Evolutionary conservation across 2,329 filamentous ascomycete genomes (phyloP).

Genomic region (Apiospora aurea): DNA sequence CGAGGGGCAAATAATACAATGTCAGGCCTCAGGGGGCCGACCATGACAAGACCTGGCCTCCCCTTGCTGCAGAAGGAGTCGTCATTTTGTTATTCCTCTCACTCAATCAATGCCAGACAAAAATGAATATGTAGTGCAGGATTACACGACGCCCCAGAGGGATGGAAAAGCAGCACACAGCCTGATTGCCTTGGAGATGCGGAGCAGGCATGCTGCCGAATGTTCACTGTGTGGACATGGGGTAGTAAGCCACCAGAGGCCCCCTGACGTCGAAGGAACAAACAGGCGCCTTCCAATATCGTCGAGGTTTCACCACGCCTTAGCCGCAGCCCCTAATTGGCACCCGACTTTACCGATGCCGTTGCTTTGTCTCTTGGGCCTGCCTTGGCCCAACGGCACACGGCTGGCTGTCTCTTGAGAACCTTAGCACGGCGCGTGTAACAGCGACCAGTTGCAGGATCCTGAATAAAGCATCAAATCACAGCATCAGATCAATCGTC

Average conservation of each 20-base stretch:
- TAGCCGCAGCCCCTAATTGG: conserved; percentile 15
- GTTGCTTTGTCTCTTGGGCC: neutral
- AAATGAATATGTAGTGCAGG: neutral
- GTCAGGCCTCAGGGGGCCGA: neutral
- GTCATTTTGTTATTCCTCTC: neutral
- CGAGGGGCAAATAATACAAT: neutral
- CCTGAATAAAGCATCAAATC: neutral
- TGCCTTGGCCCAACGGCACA: neutral
- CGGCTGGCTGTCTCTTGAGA: neutral
- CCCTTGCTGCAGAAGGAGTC: neutral
- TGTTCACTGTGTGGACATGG: neutral
- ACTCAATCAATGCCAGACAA: neutral
- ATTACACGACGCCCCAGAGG: conserved; percentile 15
- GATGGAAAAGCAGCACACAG: neutral
- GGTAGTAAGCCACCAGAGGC: neutral
- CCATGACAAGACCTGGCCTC: neutral
- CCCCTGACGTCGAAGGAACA: conserved; percentile 2
- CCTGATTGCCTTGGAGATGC: neutral
- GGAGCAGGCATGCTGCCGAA: neutral
- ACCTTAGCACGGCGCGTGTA: neutral
- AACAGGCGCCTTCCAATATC: neutral
- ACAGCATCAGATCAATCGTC: neutral
- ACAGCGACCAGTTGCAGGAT: neutral
- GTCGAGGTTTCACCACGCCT: conserved; percentile 8
- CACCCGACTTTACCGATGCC: neutral